phyloP scores from a whole-genome alignment of 371 early-diverging fungal species.

The Rhizopus sp. region DNA sequence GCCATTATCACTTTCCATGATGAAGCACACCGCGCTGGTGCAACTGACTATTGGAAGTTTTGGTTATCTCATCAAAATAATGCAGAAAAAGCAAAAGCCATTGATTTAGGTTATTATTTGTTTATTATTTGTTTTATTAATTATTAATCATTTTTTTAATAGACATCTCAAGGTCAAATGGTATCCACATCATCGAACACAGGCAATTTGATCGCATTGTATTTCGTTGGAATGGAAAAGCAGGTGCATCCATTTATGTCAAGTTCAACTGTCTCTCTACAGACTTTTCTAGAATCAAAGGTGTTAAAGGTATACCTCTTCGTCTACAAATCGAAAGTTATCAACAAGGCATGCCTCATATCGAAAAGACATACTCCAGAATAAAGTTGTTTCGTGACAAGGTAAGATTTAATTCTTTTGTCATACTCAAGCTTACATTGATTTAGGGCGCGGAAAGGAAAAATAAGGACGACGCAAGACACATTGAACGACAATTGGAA shows the following conservation, averaged over 20 bases:
- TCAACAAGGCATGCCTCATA: neutral
- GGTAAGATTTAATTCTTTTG: conserved; percentile 13
- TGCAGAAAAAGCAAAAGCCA: conserved; percentile 48
- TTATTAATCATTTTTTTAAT: conserved; percentile 55
- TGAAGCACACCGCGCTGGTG: conserved; percentile 63
- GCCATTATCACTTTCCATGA: conserved; percentile 75
- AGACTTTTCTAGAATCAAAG: conserved; percentile 60
- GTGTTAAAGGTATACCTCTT: conserved; percentile 59
- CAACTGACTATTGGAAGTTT: conserved; percentile 74
- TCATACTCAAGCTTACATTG: neutral
- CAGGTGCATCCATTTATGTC: conserved; percentile 48
- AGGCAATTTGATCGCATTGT: conserved; percentile 50
- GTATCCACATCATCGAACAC: conserved; percentile 27
- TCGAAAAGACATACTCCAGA: conserved; percentile 47
- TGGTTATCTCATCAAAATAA: conserved; percentile 74
- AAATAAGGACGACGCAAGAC: conserved; percentile 31
- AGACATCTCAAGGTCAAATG: conserved; percentile 27
- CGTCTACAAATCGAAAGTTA: conserved; percentile 49
- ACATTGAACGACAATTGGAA: conserved; percentile 31
- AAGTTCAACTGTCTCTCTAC: conserved; percentile 60
- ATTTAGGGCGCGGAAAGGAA: conserved; percentile 28
- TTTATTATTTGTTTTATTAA: conserved; percentile 1
- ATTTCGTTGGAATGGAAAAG: conserved; percentile 49
- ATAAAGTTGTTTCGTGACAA: conserved; percentile 61
- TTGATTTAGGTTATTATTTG: conserved; percentile 47